Conservation (phyloP, 192 early-diverging fungal genomes). For the Podila epigama region DNA sequence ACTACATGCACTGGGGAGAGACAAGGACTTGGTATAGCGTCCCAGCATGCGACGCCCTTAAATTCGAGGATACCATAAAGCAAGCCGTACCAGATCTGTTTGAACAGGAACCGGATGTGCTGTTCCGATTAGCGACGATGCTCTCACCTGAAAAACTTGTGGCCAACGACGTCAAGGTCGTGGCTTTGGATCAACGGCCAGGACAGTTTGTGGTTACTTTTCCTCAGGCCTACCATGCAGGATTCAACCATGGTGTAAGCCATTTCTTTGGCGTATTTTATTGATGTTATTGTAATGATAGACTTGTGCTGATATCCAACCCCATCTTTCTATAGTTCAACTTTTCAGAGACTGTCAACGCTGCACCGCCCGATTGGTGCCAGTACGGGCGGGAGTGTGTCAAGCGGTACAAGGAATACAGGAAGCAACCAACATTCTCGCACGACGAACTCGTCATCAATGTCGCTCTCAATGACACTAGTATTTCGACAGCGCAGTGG, state of each 20-base stretch:
- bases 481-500: slow-evolving; percentile 38
- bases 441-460: slow-evolving; percentile 90
- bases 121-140: slow-evolving; percentile 94
- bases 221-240: slow-evolving; percentile 93
- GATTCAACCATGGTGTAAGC: slow-evolving; percentile 95
- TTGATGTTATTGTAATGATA: too few relatives aligned
- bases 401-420: slow-evolving; percentile 79
- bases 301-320: background rate
- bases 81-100: slow-evolving; percentile 87
- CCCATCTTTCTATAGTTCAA: slow-evolving; percentile 68
- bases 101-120: slow-evolving; percentile 86
- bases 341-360: slow-evolving; percentile 96
- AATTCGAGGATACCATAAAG: slow-evolving; percentile 87
- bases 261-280: too few relatives aligned
- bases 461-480: slow-evolving; percentile 52
- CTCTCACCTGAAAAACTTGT: slow-evolving; percentile 79
- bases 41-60: slow-evolving; percentile 77
- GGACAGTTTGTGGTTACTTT: slow-evolving; percentile 96
- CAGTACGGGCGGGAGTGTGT: slow-evolving; percentile 80
- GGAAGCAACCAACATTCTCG: slow-evolving; percentile 88
- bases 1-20: slow-evolving; percentile 96
- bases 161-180: slow-evolving; percentile 74
- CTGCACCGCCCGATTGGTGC: slow-evolving; percentile 93
- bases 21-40: slow-evolving; percentile 99
- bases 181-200: slow-evolving; percentile 87